Percentiles rank a stretch among this genome's conserved stretches.
These are phyloP conservation scores for Penicillium salamii DNA, from an alignment of 495 filamentous ascomycete genomes.

Conservation along the genomic window DNA sequence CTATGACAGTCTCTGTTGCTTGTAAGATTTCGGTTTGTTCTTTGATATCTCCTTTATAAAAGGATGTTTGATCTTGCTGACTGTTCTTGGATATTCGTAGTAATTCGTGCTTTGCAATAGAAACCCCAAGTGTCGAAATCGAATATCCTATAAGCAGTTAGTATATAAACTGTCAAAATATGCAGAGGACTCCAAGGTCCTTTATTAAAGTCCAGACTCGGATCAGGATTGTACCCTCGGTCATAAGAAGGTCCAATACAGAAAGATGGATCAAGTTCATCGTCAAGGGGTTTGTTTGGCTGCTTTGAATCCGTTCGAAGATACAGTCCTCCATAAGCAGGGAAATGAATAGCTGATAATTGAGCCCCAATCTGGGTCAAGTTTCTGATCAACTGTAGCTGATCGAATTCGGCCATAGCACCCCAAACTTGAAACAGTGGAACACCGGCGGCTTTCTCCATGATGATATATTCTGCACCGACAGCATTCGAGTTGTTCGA, in stretches of 20 bases:
- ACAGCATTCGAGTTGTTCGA: conserved; percentile 27
- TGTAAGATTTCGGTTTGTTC: conserved; percentile 19
- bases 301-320: conserved; percentile 11
- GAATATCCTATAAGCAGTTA: conserved; percentile 20
- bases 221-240: conserved; percentile 14
- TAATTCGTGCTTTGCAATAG: conserved; percentile 21
- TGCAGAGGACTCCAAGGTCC: conserved; percentile 20
- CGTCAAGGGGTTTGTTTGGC: conserved; percentile 10
- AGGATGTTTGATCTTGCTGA: not conserved
- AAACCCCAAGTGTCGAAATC: conserved; percentile 15
- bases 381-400: conserved; percentile 27
- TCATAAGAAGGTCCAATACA: conserved; percentile 25
- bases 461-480: conserved; percentile 36
- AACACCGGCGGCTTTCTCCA: conserved; percentile 36
- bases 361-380: conserved; percentile 28
- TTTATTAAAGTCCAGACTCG: conserved; percentile 6
- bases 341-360: conserved; percentile 23
- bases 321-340: conserved; percentile 35
- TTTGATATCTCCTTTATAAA: conserved; percentile 16
- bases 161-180: conserved; percentile 5
- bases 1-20: conserved; percentile 16
- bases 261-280: conserved; percentile 20
- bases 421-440: conserved; percentile 31
- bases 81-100: conserved; percentile 11
- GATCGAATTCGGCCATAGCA: conserved; percentile 20